Evolutionary conservation across 2,329 filamentous ascomycete species (phyloP), one percentile per base, ranked within the genome.

Genomic region (Botrytis porri): DNA sequence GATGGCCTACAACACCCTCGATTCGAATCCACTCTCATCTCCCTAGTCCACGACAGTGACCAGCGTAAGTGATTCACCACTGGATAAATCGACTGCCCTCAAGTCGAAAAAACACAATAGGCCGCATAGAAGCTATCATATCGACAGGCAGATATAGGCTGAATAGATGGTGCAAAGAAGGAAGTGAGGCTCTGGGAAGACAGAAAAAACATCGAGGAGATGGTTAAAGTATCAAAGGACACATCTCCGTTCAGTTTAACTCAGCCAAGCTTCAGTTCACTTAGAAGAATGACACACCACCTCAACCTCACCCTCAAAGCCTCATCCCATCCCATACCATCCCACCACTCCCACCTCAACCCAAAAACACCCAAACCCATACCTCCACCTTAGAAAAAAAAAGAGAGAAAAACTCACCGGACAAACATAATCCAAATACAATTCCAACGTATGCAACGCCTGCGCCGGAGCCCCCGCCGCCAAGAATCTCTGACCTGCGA

Each of bases 351-450:
- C 7, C 60, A 18, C 6, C 3, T 29, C 16, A 18, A 16, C 25
- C 12, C 22, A 63, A 16, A 12, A 37, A 41, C 2, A 41, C n/a
- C 9, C 22, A 12, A 48, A 10, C 45, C 20, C 3, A 48, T 22
- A 3, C 41, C 2, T 14, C 1, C 25, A 14, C 41, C 41, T 4
- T 18, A 2, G 14, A 25, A 45, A 35, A 22, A 2, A 32, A 1
- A n/a, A 69, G 7, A 12, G 6, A n/a, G 5, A 29, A 25, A 32
- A 25, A 62, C 59, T 5, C 14, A 73, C 71, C 29, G 94, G 94
- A 82, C 95, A 98, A 80, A 94, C 92, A 85, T 97, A 98, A 86
- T 98, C 95, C 77, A 97, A 90, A 83, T 93, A 91, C 69, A 91
- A 75, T 81, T 91, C 89, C 67, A 91, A 81, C 0, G 88, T 90